Evolutionary conservation across 2,329 filamentous ascomycete genomes (phyloP), one percentile per base, ranked within the genome.

Genomic region (Colletotrichum sp.): DNA sequence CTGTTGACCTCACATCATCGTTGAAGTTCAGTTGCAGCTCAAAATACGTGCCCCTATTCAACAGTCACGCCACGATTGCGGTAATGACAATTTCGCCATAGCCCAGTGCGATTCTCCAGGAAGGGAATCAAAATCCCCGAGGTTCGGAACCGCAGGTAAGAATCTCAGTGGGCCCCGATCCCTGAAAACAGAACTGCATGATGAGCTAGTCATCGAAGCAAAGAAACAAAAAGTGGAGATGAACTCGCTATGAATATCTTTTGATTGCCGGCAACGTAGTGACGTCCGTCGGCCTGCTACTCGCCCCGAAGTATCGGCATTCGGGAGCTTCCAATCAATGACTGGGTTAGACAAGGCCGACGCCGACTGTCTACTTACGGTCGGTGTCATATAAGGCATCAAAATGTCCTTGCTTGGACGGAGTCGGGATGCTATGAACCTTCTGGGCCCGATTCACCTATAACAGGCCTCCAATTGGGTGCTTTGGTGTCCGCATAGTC

Each of bases 401-500:
- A 5, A 38, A 38, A 38, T 9, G 8, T n/a, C 18, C 38, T 0
- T 43, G 38, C 16, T 43, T 43, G 38, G 0, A n/a, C 38, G 38
- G 16, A n/a, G 8, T 43, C 38, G 16, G 18, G 38, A 10, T 43
- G 38, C 38, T 43, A 43, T 43, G 0, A 1, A n/a, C 0, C 18
- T 43, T 43, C 0, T n/a, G 38, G 18, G 18, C 38, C 38, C 38
- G 38, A n/a, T 2, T 43, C 38, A 43, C 38, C 38, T 10, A 43
- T 1, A 43, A 10, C 1, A n/a, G 38, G 18, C 38, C 18, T n/a
- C 38, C 38, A n/a, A 43, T 43, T 43, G 5, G 18, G 38, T 43
- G 38, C 0, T n/a, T 0, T 43, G 38, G 38, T 43, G 38, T 10
- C 38, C 38, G 0, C 0, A n/a, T 1, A 6, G 8, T 10, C 0